phyloP scores from a whole-genome alignment of 106 monocot genomes.

The Dioscorea zingiberensis region DNA sequence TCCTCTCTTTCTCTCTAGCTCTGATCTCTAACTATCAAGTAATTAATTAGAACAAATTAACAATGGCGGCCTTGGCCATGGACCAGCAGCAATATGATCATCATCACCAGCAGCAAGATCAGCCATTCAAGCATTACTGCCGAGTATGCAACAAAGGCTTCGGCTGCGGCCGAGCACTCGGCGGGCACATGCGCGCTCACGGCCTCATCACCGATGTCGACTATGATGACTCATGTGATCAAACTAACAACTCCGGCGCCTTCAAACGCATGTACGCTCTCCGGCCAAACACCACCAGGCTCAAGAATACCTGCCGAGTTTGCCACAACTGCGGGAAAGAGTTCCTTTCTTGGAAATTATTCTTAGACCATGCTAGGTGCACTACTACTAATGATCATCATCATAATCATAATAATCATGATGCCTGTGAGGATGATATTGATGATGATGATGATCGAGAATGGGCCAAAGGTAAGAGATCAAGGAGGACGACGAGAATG shows the following conservation, averaged over 20 bases:
- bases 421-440: too few relatives aligned
- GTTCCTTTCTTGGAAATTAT: conserved; percentile 67
- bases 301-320: conserved; percentile 42
- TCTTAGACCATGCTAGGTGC: background rate
- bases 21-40: too few relatives aligned
- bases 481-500: background rate
- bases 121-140: conserved; percentile 57
- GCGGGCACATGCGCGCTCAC: too few relatives aligned
- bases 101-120: conserved; percentile 9
- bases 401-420: too few relatives aligned
- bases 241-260: too few relatives aligned
- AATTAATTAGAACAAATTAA: too few relatives aligned
- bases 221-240: too few relatives aligned
- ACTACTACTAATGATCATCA: too few relatives aligned
- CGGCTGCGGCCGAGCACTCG: conserved; percentile 63
- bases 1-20: background rate
- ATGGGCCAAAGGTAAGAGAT: conserved; percentile 56
- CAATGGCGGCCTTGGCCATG: conserved; percentile 35
- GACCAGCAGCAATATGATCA: conserved; percentile 38
- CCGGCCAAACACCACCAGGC: too few relatives aligned
- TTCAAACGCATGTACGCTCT: too few relatives aligned
- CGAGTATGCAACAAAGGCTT: conserved; percentile 75
- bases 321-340: conserved; percentile 65
- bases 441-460: too few relatives aligned
- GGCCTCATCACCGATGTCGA: too few relatives aligned